These are phyloP conservation scores for Exidia glandulosa DNA, from an alignment of 768 basidiomycete species.

Conservation along the genomic window DNA sequence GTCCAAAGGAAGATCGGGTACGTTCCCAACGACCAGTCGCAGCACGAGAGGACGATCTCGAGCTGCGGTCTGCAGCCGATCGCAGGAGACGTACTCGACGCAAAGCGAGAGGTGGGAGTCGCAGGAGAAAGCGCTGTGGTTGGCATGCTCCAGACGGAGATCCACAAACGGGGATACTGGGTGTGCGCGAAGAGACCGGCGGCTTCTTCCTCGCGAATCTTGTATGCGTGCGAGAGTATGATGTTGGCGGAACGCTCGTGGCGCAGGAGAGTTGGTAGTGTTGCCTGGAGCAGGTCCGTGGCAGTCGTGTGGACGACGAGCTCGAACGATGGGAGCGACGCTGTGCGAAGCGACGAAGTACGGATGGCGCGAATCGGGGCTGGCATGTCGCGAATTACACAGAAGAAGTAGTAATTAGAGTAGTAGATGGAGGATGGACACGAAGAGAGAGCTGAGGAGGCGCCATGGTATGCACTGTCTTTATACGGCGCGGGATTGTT, in stretches of 20 bases:
- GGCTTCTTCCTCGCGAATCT: constrained; percentile 27
- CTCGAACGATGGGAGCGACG: constrained; percentile 2
- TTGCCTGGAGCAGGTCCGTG: constrained; percentile 26
- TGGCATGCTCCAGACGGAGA: constrained; percentile 16
- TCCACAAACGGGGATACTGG: constrained; percentile 22
- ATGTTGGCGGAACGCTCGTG: constrained; percentile 39
- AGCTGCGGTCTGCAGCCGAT: constrained; percentile 27
- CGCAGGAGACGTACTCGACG: constrained; percentile 21
- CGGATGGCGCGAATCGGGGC: neutral
- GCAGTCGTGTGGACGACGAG: constrained; percentile 29
- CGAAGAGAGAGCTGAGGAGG: neutral
- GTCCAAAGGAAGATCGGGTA: constrained; percentile 61
- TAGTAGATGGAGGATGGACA: too few relatives aligned
- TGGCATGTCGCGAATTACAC: neutral
- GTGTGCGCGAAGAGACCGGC: constrained; percentile 22
- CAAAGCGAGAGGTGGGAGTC: constrained; percentile 36
- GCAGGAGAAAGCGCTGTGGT: constrained; percentile 11
- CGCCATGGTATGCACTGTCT: neutral
- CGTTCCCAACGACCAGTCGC: constrained; percentile 39
- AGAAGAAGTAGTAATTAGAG: constrained; percentile 1
- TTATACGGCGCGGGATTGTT: neutral
- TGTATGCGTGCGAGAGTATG: constrained; percentile 40
- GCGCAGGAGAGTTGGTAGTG: constrained; percentile 25
- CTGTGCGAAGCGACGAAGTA: too few relatives aligned
- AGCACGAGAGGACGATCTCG: constrained; percentile 50